Conservation (phyloP, 345 rosid genomes). For the Linum usitatissimum region DNA sequence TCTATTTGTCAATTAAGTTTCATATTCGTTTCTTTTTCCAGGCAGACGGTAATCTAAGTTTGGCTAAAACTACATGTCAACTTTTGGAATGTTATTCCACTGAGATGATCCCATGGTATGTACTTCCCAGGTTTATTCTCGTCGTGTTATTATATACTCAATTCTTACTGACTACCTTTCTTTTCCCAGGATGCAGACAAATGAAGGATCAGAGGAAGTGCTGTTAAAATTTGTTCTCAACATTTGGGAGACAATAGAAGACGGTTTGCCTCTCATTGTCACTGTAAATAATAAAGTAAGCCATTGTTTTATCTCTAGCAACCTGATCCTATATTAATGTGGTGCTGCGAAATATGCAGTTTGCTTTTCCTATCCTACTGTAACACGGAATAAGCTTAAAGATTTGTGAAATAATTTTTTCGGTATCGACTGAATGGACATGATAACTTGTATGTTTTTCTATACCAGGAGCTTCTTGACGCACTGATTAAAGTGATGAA, state of each 20-base stretch:
- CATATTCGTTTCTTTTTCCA: conserved; percentile 17
- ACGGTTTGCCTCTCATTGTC: conserved; percentile 21
- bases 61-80: conserved; percentile 33
- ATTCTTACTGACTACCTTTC: neutral
- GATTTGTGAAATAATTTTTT: neutral
- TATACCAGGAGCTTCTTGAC: conserved; percentile 50
- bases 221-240: conserved; percentile 39
- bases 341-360: neutral
- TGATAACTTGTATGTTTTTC: conserved; percentile 11
- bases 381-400: neutral
- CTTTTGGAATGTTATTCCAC: conserved; percentile 65
- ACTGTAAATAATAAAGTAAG: conserved; percentile 36
- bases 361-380: neutral
- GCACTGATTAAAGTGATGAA: conserved; percentile 54
- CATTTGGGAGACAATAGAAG: conserved; percentile 63
- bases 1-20: neutral
- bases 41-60: conserved; percentile 49
- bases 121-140: conserved; percentile 13
- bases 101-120: conserved; percentile 72
- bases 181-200: conserved; percentile 41
- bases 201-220: conserved; percentile 48
- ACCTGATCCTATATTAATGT: neutral
- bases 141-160: conserved; percentile 10
- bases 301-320: neutral
- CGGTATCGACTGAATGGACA: neutral